Conservation (phyloP, 352 stramenopile species). For the Globisporangium parvum region DNA sequence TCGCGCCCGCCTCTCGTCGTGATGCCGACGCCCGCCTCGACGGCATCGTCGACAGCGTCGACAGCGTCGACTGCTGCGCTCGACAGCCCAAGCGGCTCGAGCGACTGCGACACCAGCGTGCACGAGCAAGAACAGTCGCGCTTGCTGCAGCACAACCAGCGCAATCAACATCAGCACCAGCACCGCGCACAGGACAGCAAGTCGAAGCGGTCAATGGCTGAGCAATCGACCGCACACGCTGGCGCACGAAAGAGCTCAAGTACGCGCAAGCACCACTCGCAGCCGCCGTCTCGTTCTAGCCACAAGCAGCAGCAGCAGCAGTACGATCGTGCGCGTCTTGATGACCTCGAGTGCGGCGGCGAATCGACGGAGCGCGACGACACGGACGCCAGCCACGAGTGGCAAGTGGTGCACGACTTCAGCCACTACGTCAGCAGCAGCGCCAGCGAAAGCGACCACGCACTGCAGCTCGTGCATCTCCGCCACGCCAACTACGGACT, state of each 20-base stretch:
- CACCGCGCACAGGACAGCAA: background rate
- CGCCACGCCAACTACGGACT: slow-evolving; percentile 48
- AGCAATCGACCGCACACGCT: too few species aligned
- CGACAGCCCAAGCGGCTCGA: slow-evolving; percentile 5
- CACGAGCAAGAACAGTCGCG: slow-evolving; percentile 1
- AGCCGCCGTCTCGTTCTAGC: background rate
- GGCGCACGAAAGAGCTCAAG: background rate
- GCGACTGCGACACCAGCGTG: slow-evolving; percentile 8
- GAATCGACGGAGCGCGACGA: background rate
- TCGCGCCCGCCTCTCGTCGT: slow-evolving; percentile 3
- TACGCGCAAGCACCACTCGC: slow-evolving; percentile 1
- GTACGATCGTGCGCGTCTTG: background rate
- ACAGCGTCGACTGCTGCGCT: slow-evolving; percentile 6
- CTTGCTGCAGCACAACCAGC: background rate
- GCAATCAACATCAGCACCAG: too few species aligned
- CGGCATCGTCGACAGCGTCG: slow-evolving; percentile 7
- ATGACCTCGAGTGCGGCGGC: slow-evolving; percentile 8
- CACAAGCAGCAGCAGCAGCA: slow-evolving; percentile 1
- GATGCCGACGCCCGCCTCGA: slow-evolving; percentile 9
- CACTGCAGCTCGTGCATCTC: slow-evolving; percentile 52
- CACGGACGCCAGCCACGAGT: slow-evolving; percentile 6
- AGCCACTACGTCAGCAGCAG: background rate
- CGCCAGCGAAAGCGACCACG: background rate
- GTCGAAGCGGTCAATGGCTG: background rate
- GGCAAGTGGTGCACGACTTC: slow-evolving; percentile 14